Conservation (phyloP, 108 stramenopile species). For the Skeletonema marinoi region DNA sequence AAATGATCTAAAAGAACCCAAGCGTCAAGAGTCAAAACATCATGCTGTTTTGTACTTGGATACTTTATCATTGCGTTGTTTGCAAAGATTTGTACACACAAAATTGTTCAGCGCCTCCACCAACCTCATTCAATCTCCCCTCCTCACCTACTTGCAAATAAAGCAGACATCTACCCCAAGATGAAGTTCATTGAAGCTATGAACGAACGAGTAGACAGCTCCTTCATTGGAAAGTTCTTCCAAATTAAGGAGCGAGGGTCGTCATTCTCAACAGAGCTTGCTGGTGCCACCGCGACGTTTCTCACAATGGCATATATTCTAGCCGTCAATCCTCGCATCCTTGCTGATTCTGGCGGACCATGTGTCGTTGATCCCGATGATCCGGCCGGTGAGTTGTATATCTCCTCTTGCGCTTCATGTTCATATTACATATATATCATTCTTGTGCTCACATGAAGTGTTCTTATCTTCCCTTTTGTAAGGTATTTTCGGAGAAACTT, state of each 20-base stretch:
- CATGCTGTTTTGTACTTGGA: too few relatives aligned
- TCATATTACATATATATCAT: too few relatives aligned
- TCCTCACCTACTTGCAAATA: too few relatives aligned
- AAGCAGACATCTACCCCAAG: not conserved
- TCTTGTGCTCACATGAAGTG: not conserved
- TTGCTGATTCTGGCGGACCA: conserved; percentile 64
- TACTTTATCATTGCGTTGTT: too few relatives aligned
- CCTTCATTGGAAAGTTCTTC: conserved; percentile 15
- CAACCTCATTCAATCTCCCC: too few relatives aligned
- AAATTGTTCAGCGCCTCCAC: too few relatives aligned
- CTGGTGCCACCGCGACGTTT: conserved; percentile 61
- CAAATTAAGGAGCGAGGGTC: conserved; percentile 29
- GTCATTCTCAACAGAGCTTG: conserved; percentile 47
- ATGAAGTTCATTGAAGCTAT: conserved; percentile 5
- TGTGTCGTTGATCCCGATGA: conserved; percentile 49
- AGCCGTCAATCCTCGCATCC: conserved; percentile 65
- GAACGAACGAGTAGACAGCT: conserved; percentile 6
- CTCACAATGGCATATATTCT: conserved; percentile 72
- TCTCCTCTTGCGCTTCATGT: not conserved
- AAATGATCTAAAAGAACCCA: too few relatives aligned
- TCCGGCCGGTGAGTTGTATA: not conserved
- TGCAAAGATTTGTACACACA: too few relatives aligned
- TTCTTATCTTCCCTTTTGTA: not conserved
- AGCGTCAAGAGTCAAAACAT: too few relatives aligned
- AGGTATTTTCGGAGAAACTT: conserved; percentile 46